Evolutionary conservation across 139 green algal genomes (phyloP), one percentile per base, ranked within the genome.

Genomic region (Chlamydomonas eustigma): DNA sequence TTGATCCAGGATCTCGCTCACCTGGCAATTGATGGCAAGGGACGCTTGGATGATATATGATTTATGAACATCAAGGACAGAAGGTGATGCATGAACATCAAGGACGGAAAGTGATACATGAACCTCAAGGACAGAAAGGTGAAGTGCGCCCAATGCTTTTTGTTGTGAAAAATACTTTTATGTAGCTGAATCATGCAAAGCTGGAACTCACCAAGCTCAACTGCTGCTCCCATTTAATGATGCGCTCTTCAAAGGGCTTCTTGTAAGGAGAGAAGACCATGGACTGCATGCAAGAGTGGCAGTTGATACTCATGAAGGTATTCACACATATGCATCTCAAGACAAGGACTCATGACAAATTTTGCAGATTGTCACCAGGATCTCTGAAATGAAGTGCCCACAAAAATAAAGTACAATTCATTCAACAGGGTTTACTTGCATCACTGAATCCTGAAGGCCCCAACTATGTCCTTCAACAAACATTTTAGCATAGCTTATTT

Each of bases 201-300:
- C n/a, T n/a, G n/a, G n/a, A 18, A 28, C 82, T 30, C 35, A 91
- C 87, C 79, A 94, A 78, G 25, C 58, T 86, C 25, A 95, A 86
- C 82, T 88, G 78, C 51, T 74, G 35, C 73, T 95, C 90, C 90
- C 90, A 94, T 37, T 91, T 85, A 12, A 58, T 63, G 73, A 95
- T 93, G 63, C 84, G 81, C 50, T 93, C 91, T 83, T 91, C 90
- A 78, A 95, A 95, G 0, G 91, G 90, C 78, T 91, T 90, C 73
- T 95, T 95, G 88, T 88, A 94, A 0, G 88, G 91, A 3, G 77
- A 89, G 76, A 92, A 93, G 24, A 52, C 37, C 76, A 81, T 81
- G 18, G 22, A 83, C 79, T 93, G 89, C 44, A 58, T 18, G 44
- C 44, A 58, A 12, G n/a, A n/a, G n/a, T n/a, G n/a, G n/a, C n/a